phyloP scores from a whole-genome alignment of 2,329 filamentous ascomycete species.

The Aspergillus pseudoterreus region DNA sequence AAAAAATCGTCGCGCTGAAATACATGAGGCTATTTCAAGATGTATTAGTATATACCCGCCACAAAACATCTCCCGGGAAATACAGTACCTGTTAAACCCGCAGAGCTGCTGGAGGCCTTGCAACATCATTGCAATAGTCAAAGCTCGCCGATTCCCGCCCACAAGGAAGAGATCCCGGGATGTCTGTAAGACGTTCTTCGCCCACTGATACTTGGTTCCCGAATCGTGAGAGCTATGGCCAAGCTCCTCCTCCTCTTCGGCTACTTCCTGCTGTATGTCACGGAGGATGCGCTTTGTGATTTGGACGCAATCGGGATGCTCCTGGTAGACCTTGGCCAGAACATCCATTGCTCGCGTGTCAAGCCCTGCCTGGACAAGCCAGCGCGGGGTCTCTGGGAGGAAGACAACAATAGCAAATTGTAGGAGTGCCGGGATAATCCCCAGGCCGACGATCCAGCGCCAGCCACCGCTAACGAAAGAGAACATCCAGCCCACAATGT shows the following conservation, averaged over 20 bases:
- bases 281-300: constrained; percentile 60
- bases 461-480: constrained; percentile 63
- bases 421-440: constrained; percentile 68
- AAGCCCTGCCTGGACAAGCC: constrained; percentile 69
- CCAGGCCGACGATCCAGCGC: constrained; percentile 89
- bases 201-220: constrained; percentile 18
- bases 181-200: constrained; percentile 23
- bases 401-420: constrained; percentile 66
- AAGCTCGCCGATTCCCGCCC: constrained; percentile 60
- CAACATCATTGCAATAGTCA: constrained; percentile 80
- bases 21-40: constrained; percentile 74
- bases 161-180: constrained; percentile 30
- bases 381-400: constrained; percentile 86
- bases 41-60: too few relatives aligned
- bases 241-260: constrained; percentile 59
- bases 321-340: constrained; percentile 61
- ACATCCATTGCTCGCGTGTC: constrained; percentile 61
- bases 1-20: constrained; percentile 79
- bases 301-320: constrained; percentile 38
- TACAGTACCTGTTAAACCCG: constrained; percentile 57
- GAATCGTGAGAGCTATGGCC: constrained; percentile 16
- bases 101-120: constrained; percentile 87
- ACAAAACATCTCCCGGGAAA: too few relatives aligned
- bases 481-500: constrained; percentile 76
- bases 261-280: constrained; percentile 70